These are phyloP conservation scores for Xylaria sp. DNA, from an alignment of 2,329 filamentous ascomycete species.

Conservation along the genomic window DNA sequence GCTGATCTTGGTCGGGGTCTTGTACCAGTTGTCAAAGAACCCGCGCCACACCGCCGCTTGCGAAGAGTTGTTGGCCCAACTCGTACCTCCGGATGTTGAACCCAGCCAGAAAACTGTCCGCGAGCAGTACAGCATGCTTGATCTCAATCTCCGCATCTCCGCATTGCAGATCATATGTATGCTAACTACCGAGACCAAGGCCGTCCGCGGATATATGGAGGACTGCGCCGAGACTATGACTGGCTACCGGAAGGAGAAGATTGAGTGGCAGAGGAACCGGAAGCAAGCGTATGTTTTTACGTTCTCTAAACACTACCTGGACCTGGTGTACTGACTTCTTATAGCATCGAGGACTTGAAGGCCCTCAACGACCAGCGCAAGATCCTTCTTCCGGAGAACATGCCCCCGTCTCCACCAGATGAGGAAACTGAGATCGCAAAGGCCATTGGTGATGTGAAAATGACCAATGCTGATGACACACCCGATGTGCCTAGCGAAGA, in stretches of 20 bases:
- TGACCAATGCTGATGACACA: constrained; percentile 67
- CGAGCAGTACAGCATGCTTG: constrained; percentile 71
- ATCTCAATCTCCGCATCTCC: constrained; percentile 80
- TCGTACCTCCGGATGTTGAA: constrained; percentile 78
- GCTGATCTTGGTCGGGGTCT: constrained; percentile 80
- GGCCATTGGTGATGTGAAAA: constrained; percentile 61
- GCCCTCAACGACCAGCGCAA: constrained; percentile 73
- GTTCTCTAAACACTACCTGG: not conserved
- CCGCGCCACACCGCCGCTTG: constrained; percentile 71
- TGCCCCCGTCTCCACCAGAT: constrained; percentile 62
- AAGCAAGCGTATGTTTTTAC: constrained; percentile 60
- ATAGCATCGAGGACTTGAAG: constrained; percentile 71
- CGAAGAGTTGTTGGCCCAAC: constrained; percentile 75
- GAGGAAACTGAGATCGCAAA: constrained; percentile 48
- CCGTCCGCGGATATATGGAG: constrained; percentile 85
- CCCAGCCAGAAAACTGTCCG: constrained; percentile 75
- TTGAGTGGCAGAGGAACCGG: constrained; percentile 82
- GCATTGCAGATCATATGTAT: constrained; percentile 85
- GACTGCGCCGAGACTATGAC: constrained; percentile 95
- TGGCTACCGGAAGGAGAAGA: constrained; percentile 90
- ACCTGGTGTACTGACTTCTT: constrained; percentile 32
- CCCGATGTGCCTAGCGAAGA: constrained; percentile 62
- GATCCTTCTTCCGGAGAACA: constrained; percentile 71
- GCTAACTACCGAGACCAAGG: constrained; percentile 83
- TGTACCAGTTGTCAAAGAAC: constrained; percentile 82